phyloP scores from a whole-genome alignment of 1,139 yeast genomes.

The Lodderomyces metapsilosis region DNA sequence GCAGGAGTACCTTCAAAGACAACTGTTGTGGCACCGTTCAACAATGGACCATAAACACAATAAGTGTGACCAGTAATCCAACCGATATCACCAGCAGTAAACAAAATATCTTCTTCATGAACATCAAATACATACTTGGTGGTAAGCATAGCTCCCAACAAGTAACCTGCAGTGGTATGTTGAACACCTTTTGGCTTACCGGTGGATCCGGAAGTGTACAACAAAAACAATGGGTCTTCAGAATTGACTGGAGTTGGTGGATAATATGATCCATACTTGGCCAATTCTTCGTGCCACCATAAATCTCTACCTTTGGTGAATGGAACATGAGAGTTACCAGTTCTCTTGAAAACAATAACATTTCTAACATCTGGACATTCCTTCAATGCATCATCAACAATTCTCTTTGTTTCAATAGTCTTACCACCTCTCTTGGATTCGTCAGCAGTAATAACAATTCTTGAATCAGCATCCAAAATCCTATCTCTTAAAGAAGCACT shows the following conservation, averaged over 20 bases:
- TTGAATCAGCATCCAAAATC: constrained; percentile 72
- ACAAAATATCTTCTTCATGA: constrained; percentile 67
- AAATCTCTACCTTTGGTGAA: constrained; percentile 62
- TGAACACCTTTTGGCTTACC: constrained; percentile 71
- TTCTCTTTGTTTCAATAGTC: constrained; percentile 77
- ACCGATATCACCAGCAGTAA: constrained; percentile 87
- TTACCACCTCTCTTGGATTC: constrained; percentile 83
- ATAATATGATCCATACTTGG: constrained; percentile 61
- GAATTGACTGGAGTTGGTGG: constrained; percentile 61
- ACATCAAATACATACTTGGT: constrained; percentile 77
- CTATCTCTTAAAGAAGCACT: constrained; percentile 76
- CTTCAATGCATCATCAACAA: constrained; percentile 77
- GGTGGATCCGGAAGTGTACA: constrained; percentile 68
- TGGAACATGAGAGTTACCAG: constrained; percentile 66
- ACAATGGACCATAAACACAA: constrained; percentile 77
- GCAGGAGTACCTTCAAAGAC: constrained; percentile 89
- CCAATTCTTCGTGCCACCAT: constrained; percentile 80
- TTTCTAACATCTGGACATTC: constrained; percentile 66
- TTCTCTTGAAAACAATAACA: constrained; percentile 71
- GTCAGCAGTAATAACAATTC: constrained; percentile 74
- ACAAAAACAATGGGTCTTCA: constrained; percentile 63
- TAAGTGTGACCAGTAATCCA: constrained; percentile 90
- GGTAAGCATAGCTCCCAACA: constrained; percentile 67
- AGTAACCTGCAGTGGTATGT: constrained; percentile 78
- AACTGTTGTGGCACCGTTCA: constrained; percentile 76